These are phyloP conservation scores for Graphilbum sp. DNA, from an alignment of 2,329 filamentous ascomycete genomes.

Conservation along the genomic window DNA sequence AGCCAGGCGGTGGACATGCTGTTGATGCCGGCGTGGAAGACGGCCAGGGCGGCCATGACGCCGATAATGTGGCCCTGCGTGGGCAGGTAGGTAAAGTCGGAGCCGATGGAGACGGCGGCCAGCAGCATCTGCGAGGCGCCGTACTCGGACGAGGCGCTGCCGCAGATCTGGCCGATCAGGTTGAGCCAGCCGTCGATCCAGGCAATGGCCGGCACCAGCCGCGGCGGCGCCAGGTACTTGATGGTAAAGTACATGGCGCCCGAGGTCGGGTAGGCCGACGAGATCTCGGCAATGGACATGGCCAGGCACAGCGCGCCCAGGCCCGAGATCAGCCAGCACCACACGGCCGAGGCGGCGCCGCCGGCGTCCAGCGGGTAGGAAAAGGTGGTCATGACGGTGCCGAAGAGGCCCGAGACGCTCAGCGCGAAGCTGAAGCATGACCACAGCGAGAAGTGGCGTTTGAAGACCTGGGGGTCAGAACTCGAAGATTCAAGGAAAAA, in stretches of 20 bases:
- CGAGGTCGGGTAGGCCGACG: conserved; percentile 40
- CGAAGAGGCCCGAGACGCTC: conserved; percentile 37
- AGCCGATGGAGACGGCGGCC: conserved; percentile 34
- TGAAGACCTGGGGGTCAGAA: conserved; percentile 28
- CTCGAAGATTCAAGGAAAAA: no score
- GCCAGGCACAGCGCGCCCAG: conserved; percentile 39
- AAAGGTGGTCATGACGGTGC: conserved; percentile 39
- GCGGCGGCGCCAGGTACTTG: conserved; percentile 31
- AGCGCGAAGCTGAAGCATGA: conserved; percentile 43
- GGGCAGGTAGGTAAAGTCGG: conserved; percentile 28
- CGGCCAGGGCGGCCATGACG: conserved; percentile 36
- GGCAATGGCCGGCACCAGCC: conserved; percentile 30
- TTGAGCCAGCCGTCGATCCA: conserved; percentile 35
- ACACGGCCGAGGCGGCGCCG: conserved; percentile 35
- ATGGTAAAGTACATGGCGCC: conserved; percentile 34
- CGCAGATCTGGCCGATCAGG: conserved; percentile 33
- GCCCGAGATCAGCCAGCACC: conserved; percentile 42
- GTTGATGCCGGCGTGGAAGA: conserved; percentile 35
- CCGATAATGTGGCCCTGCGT: conserved; percentile 29
- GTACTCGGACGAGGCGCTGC: conserved; percentile 40
- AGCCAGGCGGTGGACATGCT: conserved; percentile 40
- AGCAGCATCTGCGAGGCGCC: conserved; percentile 38
- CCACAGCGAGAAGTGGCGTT: conserved; percentile 41
- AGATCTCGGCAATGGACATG: conserved; percentile 36
- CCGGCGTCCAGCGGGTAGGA: conserved; percentile 34